These are phyloP conservation scores for Hyphodiscus hymeniophilus DNA, from an alignment of 495 filamentous ascomycete genomes.

Conservation along the genomic window DNA sequence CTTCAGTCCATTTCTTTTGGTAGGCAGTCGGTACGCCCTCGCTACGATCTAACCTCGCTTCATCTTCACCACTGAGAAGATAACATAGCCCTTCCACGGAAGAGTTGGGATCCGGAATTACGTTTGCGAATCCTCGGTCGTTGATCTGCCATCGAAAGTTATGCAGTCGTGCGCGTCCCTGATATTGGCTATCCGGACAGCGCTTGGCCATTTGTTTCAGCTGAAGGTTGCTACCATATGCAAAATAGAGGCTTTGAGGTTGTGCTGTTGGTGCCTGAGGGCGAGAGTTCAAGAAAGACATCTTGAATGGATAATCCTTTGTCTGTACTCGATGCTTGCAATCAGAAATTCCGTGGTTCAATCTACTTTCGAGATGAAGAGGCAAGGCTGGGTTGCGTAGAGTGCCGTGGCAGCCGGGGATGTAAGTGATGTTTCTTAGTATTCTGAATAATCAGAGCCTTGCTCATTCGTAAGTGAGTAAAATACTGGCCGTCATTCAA, in stretches of 20 bases:
- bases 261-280: no score
- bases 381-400: no score
- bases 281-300: no score
- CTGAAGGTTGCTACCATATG: constrained; percentile 65
- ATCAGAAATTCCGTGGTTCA: no score
- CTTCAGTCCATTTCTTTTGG: constrained; percentile 25
- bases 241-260: constrained; percentile 46
- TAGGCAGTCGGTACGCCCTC: constrained; percentile 53
- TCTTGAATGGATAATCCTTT: no score
- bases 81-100: constrained; percentile 43
- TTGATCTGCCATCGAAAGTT: constrained; percentile 60
- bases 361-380: no score
- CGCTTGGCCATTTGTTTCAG: constrained; percentile 54
- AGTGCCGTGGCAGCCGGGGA: no score
- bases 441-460: no score
- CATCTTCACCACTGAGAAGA: constrained; percentile 33
- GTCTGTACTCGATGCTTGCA: no score
- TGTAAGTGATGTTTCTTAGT: no score
- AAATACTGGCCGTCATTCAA: no score
- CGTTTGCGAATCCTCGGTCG: constrained; percentile 58
- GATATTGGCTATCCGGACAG: constrained; percentile 42
- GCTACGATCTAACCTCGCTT: constrained; percentile 36
- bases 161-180: constrained; percentile 39
- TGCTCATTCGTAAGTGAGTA: no score
- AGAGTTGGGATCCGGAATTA: constrained; percentile 33